Conservation (phyloP, 2,329 filamentous ascomycete species). For the Didymella lethalis region DNA sequence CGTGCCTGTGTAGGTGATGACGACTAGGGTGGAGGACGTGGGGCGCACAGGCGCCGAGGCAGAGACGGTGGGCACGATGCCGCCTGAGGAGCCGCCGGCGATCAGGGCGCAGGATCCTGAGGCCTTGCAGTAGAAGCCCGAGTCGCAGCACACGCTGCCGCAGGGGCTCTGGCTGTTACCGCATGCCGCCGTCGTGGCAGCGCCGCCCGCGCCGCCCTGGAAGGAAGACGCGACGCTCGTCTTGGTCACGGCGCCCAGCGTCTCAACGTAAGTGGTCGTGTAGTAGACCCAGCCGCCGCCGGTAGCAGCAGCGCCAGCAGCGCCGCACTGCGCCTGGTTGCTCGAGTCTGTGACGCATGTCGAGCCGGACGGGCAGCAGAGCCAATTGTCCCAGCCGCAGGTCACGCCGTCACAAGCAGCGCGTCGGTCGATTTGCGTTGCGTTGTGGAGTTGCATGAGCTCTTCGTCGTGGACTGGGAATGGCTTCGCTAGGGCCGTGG, state of each 20-base stretch:
- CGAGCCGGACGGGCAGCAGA: conserved; percentile 47
- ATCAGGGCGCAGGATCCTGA: conserved; percentile 66
- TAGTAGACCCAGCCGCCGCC: conserved; percentile 63
- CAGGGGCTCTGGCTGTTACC: conserved; percentile 66
- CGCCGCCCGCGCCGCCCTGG: conserved; percentile 30
- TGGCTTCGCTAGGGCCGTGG: conserved; percentile 59
- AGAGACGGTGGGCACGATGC: conserved; percentile 42
- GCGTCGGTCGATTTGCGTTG: conserved; percentile 38
- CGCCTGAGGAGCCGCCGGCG: conserved; percentile 58
- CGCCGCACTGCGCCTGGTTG: conserved; percentile 48
- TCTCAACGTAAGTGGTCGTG: conserved; percentile 66
- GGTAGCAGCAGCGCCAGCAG: conserved; percentile 34
- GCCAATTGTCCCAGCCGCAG: conserved; percentile 47
- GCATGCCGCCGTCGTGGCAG: conserved; percentile 51
- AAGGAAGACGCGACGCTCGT: conserved; percentile 62
- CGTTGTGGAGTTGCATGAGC: conserved; percentile 40
- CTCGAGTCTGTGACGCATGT: conserved; percentile 45
- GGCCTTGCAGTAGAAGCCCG: conserved; percentile 69
- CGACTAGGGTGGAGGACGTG: conserved; percentile 63
- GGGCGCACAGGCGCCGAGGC: conserved; percentile 61
- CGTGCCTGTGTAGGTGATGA: conserved; percentile 55
- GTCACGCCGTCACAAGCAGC: conserved; percentile 25
- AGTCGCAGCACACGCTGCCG: conserved; percentile 74
- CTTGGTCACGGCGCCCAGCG: conserved; percentile 58
- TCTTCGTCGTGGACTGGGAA: conserved; percentile 43